A percentile compares a stretch with the other conserved stretches of the same genome.
Evolutionary conservation across 2,329 filamentous ascomycete genomes (phyloP).

Genomic region (Thielaviopsis euricoi): DNA sequence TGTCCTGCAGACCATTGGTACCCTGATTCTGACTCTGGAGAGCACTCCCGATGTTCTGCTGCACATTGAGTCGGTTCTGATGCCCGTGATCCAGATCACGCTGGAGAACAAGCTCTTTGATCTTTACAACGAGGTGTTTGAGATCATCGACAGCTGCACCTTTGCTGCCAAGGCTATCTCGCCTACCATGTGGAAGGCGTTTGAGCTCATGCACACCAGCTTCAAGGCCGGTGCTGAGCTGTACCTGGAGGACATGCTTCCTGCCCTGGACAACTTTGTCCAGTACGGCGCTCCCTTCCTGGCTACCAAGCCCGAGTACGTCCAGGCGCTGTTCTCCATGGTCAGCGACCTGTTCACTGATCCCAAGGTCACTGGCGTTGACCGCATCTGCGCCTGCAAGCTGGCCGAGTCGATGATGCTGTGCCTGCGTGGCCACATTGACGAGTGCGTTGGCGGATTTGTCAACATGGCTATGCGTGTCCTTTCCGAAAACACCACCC

Average conservation of each 20-base stretch:
- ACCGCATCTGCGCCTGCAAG: constrained; percentile 94
- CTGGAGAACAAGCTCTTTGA: constrained; percentile 97
- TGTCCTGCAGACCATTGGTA: constrained; percentile 93
- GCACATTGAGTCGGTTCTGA: constrained; percentile 86
- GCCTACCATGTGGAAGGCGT: constrained; percentile 94
- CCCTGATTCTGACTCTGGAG: constrained; percentile 87
- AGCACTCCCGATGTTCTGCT: constrained; percentile 90
- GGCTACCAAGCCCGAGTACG: constrained; percentile 67
- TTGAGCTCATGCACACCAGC: constrained; percentile 88
- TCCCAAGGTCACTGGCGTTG: constrained; percentile 80
- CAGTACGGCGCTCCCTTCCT: constrained; percentile 75
- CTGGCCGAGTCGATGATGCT: constrained; percentile 95
- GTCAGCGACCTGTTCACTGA: constrained; percentile 89
- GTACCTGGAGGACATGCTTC: constrained; percentile 97
- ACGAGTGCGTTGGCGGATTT: constrained; percentile 78
- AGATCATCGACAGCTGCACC: constrained; percentile 98
- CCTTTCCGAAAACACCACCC: constrained; percentile 57
- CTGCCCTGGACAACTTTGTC: constrained; percentile 93
- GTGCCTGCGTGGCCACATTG: constrained; percentile 74
- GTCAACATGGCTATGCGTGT: constrained; percentile 77
- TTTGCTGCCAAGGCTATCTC: constrained; percentile 95
- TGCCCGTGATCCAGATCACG: constrained; percentile 93
- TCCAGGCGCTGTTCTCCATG: constrained; percentile 83
- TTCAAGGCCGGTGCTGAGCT: constrained; percentile 96
- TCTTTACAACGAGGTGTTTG: constrained; percentile 94